These are phyloP conservation scores for Xylariaceae sp. DNA, from an alignment of 2,329 filamentous ascomycete species.

Conservation along the genomic window DNA sequence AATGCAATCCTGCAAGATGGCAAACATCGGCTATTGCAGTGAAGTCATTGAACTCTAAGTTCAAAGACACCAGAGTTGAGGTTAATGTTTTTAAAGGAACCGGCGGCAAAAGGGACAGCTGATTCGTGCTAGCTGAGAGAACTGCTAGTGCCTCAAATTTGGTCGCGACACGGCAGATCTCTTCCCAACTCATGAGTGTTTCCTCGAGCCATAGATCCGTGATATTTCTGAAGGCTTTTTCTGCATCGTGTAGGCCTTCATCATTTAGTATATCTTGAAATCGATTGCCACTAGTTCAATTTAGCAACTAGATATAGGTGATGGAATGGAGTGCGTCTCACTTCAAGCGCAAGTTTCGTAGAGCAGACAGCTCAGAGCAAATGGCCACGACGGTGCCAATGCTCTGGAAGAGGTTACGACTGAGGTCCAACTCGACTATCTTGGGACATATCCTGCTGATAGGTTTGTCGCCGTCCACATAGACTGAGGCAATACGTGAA, in stretches of 20 bases:
- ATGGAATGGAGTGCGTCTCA: slow-evolving; percentile 43
- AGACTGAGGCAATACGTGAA: slow-evolving; percentile 57
- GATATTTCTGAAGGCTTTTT: slow-evolving; percentile 52
- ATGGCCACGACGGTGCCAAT: slow-evolving; percentile 71
- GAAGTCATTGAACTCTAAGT: slow-evolving; percentile 75
- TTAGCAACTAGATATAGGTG: slow-evolving; percentile 2
- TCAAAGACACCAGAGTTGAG: slow-evolving; percentile 61
- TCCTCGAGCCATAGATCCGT: slow-evolving; percentile 68
- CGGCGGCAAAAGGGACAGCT: slow-evolving; percentile 54
- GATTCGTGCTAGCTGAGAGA: slow-evolving; percentile 60
- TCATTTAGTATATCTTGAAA: slow-evolving; percentile 54
- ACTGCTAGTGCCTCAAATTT: slow-evolving; percentile 56
- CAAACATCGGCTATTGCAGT: slow-evolving; percentile 59
- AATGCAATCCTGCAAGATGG: slow-evolving; percentile 52
- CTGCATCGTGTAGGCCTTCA: slow-evolving; percentile 39
- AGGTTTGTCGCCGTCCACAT: slow-evolving; percentile 37
- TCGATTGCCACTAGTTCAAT: slow-evolving; percentile 68
- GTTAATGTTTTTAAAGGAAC: slow-evolving; percentile 46
- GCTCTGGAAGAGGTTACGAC: slow-evolving; percentile 76
- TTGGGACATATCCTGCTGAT: slow-evolving; percentile 61
- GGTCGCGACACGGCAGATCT: slow-evolving; percentile 57
- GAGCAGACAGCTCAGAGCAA: slow-evolving; percentile 66
- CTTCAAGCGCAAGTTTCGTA: slow-evolving; percentile 73
- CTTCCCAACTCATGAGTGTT: slow-evolving; percentile 66
- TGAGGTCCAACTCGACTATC: slow-evolving; percentile 80